Base-by-base conservation (phyloP, 495 filamentous ascomycete genomes). In the Cetradonia linearis region DNA sequence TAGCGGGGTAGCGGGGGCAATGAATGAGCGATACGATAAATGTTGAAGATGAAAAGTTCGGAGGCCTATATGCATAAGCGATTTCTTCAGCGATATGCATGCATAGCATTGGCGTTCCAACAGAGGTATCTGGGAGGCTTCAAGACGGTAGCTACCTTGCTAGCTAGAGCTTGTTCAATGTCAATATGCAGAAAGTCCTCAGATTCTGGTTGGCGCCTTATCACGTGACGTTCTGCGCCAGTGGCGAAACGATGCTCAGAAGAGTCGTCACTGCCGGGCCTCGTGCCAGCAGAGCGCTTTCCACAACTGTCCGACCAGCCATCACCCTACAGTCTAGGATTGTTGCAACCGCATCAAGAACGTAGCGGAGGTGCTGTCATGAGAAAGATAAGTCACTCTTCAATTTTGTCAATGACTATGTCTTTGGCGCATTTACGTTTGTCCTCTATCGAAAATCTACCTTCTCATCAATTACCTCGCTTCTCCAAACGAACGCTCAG, bases 361-460 rank as follows among this genome's bases (percentile, higher is more conserved):
- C 66, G 56, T 68, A 76, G 64, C 70, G 74, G 61, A 70, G 82
- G 60, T 71, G 71, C 64, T 85, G 84, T 65, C 82, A 85, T 66
- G 82, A 84, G 69, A 85, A 84, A 78, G 82, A 79, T 79, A 74
- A 69, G 77, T 76, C 18, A 18, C 25, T 11, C 49, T 27, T 0
- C 2, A 23, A 8, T 16, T 34, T n/a, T 20, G 20, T 23, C 3
- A 6, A n/a, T 34, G 31, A 33, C 18, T 13, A 18, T 60, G 61
- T 50, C 63, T 72, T 33, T 61, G 66, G 34, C 5, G 55, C 66
- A 31, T 61, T 66, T 3, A 37, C 70, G 27, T 63, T 65, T 42
- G 60, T 67, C 4, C 18, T 44, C 36, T 9, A 23, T n/a, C 27
- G 2, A 20, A 11, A 25, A 18, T 28, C 44, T 13, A 40, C 6